phyloP scores from a whole-genome alignment of 345 rosid species.

The Populus davidiana region DNA sequence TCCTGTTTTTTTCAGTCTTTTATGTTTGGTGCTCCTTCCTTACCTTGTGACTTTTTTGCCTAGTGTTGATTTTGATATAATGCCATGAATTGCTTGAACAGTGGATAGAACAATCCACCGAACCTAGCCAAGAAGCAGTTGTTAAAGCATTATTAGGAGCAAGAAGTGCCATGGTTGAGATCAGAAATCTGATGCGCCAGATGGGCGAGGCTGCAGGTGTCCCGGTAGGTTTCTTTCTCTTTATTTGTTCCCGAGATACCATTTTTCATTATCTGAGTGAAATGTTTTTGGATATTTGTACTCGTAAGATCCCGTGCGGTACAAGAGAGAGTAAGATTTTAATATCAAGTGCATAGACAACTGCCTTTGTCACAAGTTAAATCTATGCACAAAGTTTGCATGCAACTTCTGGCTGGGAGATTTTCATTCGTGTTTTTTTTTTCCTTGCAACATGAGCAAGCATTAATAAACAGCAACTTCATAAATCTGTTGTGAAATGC shows the following conservation, averaged over 20 bases:
- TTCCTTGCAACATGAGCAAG: neutral
- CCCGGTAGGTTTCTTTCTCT: slow-evolving; percentile 47
- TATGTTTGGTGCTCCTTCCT: neutral
- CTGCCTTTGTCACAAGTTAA: neutral
- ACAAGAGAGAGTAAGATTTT: neutral
- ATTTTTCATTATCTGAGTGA: neutral
- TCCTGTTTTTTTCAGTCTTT: neutral
- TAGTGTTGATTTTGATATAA: slow-evolving; percentile 14
- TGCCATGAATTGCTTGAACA: slow-evolving; percentile 34
- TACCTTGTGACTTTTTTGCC: neutral
- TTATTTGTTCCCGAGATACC: neutral
- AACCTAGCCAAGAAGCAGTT: slow-evolving; percentile 54
- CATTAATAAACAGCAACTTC: neutral
- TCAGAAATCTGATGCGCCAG: slow-evolving; percentile 69
- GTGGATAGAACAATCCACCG: slow-evolving; percentile 74
- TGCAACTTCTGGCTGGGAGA: neutral
- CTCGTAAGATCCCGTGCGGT: neutral
- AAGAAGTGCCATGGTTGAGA: slow-evolving; percentile 67
- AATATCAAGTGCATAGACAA: neutral
- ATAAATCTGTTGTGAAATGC: neutral
- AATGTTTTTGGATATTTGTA: neutral
- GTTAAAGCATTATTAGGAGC: slow-evolving; percentile 61
- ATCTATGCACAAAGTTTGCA: neutral
- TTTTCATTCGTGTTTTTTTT: neutral
- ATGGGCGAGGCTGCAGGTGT: slow-evolving; percentile 90